Base-by-base conservation (phyloP, 805 yeast species). In the Nakazawaea pomicola region DNA sequence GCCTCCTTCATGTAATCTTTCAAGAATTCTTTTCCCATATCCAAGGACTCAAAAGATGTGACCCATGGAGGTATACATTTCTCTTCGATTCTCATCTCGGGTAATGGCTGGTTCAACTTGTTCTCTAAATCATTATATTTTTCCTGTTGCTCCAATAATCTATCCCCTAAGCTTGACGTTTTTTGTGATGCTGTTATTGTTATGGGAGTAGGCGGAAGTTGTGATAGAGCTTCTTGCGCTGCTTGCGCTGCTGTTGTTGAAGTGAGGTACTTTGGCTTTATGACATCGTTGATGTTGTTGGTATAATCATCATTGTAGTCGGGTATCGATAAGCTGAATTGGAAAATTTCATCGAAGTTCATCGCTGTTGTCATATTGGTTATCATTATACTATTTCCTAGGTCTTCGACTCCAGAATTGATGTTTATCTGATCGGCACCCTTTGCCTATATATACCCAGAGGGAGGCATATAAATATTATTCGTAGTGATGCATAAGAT, bases 201-300 rank as follows among this genome's bases (percentile, higher is more conserved):
- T n/a, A n/a, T n/a, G n/a, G n/a, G n/a, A n/a, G n/a, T n/a, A n/a
- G 25, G 25, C 7, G 25, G 10, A 23, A 23, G 25, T 23, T 23
- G 25, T 23, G 25, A 23, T 10, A 23, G n/a, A n/a, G n/a, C n/a
- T n/a, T n/a, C n/a, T n/a, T n/a, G n/a, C n/a, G n/a, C n/a, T n/a
- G n/a, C n/a, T n/a, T n/a, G n/a, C n/a, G n/a, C n/a, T n/a, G n/a
- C n/a, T n/a, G n/a, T n/a, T n/a, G n/a, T n/a, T n/a, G n/a, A n/a
- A n/a, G n/a, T n/a, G n/a, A n/a, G n/a, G n/a, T n/a, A n/a, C n/a
- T n/a, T n/a, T n/a, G n/a, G n/a, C n/a, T n/a, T n/a, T n/a, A n/a
- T n/a, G n/a, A n/a, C n/a, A n/a, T n/a, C n/a, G n/a, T n/a, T 18
- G 68, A 64, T n/a, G 67, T 57, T 7, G 69, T 61, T 32, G 71